Percentiles rank a stretch among this genome's conserved stretches.
Conservation (phyloP, 768 basidiomycete genomes). For the Hydnum rufescens region DNA sequence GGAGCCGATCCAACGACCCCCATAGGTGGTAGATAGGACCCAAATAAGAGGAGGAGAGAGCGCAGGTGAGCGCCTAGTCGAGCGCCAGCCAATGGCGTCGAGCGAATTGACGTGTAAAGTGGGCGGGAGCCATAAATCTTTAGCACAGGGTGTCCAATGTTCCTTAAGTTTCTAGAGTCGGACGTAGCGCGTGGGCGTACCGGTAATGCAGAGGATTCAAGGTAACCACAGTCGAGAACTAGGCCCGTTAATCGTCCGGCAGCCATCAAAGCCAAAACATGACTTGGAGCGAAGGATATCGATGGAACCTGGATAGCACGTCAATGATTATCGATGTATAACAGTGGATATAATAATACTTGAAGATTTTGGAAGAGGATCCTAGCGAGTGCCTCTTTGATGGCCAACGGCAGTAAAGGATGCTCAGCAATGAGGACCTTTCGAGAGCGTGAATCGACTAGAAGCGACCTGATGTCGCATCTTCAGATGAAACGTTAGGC, state of each 20-base stretch:
- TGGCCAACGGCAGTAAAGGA: constrained; percentile 61
- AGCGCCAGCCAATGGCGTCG: constrained; percentile 76
- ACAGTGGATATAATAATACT: constrained; percentile 22
- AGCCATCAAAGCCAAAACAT: constrained; percentile 66
- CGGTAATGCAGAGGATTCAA: constrained; percentile 76
- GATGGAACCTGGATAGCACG: constrained; percentile 52
- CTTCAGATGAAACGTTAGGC: not conserved
- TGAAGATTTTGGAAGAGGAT: constrained; percentile 81
- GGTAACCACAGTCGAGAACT: constrained; percentile 80
- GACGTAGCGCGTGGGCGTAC: constrained; percentile 27
- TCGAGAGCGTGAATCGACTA: constrained; percentile 87
- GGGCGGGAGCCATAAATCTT: constrained; percentile 86
- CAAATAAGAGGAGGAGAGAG: constrained; percentile 64
- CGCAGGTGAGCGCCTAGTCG: constrained; percentile 64
- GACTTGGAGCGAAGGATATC: constrained; percentile 80
- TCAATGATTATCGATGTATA: not conserved
- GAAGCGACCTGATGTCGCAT: constrained; percentile 40
- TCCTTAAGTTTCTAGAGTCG: not conserved
- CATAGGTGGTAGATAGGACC: constrained; percentile 67
- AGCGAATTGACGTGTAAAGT: constrained; percentile 58
- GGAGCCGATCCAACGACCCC: constrained; percentile 43
- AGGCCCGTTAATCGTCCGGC: constrained; percentile 82
- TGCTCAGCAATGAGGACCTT: constrained; percentile 89
- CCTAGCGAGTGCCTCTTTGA: constrained; percentile 75
- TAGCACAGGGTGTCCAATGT: not conserved